phyloP scores from a whole-genome alignment of 768 basidiomycete genomes.

The Dendrothele bispora region DNA sequence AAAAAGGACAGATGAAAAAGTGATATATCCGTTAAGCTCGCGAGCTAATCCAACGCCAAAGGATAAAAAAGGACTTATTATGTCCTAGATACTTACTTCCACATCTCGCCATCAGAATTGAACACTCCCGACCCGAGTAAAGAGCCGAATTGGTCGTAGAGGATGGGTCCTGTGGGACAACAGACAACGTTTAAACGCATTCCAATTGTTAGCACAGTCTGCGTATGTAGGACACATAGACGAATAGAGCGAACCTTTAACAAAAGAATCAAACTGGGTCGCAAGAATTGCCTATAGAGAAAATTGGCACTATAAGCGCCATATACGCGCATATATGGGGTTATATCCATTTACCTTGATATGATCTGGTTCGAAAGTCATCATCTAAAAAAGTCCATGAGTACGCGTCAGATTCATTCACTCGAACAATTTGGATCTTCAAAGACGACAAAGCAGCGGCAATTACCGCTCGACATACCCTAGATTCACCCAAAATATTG shows the following conservation, averaged over 20 bases:
- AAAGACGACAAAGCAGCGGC: no score
- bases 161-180: constrained; percentile 20
- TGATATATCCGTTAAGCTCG: background rate
- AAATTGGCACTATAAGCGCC: background rate
- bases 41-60: no score
- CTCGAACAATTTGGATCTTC: no score
- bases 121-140: constrained; percentile 60
- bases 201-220: no score
- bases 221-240: background rate
- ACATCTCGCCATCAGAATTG: constrained; percentile 65
- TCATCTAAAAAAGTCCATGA: no score
- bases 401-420: no score
- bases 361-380: constrained; percentile 46
- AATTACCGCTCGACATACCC: background rate
- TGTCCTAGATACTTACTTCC: constrained; percentile 58
- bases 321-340: background rate
- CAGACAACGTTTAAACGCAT: background rate
- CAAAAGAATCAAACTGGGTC: constrained; percentile 46
- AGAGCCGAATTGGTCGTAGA: constrained; percentile 27
- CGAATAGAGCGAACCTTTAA: constrained; percentile 33
- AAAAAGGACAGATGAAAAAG: background rate
- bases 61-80: no score
- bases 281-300: constrained; percentile 37
- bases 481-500: constrained; percentile 23
- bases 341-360: constrained; percentile 35